Percentiles rank a stretch among this genome's conserved stretches.
Evolutionary conservation across 163 green algal species (phyloP).

Genomic region (Chlorella variabilis): DNA sequence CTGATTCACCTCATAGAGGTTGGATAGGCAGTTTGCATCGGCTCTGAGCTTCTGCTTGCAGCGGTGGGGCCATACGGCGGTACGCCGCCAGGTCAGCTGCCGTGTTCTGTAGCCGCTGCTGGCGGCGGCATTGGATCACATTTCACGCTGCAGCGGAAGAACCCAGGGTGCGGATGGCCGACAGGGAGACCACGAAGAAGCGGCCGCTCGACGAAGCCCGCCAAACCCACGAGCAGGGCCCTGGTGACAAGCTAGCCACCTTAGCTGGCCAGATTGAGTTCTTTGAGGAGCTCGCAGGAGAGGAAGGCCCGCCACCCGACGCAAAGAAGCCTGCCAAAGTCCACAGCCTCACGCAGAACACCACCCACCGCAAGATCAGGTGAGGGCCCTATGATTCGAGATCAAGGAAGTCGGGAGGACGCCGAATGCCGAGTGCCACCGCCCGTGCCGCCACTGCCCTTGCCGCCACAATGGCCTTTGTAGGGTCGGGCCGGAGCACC

Average conservation of each 20-base stretch:
- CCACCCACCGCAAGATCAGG: slow-evolving; percentile 28
- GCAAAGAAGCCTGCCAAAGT: slow-evolving; percentile 9
- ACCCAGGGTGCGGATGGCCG: neutral
- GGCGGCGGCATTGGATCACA: too few relatives aligned
- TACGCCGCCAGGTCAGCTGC: too few relatives aligned
- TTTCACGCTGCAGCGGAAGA: too few relatives aligned
- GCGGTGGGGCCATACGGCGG: too few relatives aligned
- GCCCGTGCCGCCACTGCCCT: too few relatives aligned
- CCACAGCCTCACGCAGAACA: slow-evolving; percentile 33
- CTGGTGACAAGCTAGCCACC: neutral
- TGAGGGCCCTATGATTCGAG: too few relatives aligned
- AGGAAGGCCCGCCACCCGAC: neutral
- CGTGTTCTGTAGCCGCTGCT: too few relatives aligned
- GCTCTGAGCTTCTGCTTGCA: too few relatives aligned
- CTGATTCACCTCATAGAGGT: neutral
- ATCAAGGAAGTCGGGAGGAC: too few relatives aligned
- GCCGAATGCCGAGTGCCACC: too few relatives aligned
- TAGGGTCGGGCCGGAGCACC: slow-evolving; percentile 29
- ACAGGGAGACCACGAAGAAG: neutral
- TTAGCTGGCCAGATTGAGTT: neutral
- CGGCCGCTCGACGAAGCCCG: neutral
- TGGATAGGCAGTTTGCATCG: neutral
- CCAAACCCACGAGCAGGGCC: too few relatives aligned
- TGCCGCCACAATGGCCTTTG: too few relatives aligned
- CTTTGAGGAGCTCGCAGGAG: neutral